Evolutionary conservation across 2,329 filamentous ascomycete genomes (phyloP), one percentile per base, ranked within the genome.

Genomic region (Colletotrichum sp.): DNA sequence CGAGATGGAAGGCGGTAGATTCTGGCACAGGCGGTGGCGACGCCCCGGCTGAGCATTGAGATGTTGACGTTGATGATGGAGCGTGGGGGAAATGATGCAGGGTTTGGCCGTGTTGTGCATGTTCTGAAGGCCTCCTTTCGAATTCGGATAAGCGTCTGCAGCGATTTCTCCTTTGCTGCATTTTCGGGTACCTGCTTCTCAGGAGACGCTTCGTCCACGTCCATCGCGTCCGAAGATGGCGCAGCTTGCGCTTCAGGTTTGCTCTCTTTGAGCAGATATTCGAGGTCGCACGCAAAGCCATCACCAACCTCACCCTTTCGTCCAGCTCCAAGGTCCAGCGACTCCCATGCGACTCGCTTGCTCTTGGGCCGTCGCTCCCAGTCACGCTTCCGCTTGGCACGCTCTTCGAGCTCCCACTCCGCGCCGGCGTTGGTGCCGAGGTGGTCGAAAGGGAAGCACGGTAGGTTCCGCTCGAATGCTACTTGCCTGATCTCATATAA

Each of bases 361-460:
- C 95, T 94, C 83, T 95, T 97, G 0, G 97, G 96, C 64, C 92
- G 91, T 68, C 90, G 90, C 67, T 93, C 91, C 96, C 96, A 98
- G 30, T 91, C 89, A 28, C 86, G 85, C 79, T 91, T 90, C 71
- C 92, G 87, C 78, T 85, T 88, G 62, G 86, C 84, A 14, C 92
- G 90, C 82, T 96, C 90, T 43, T 91, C 89, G 38, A 92, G 81
- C 82, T 97, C 94, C 95, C 96, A 98, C 18, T 88, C 86, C 82
- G 91, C 92, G 2, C 97, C 97, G 3, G 96, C 94, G 72, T 90
- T 89, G 0, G 96, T 98, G 6, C 93, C 95, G 0, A 95, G 92
- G 77, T 91, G 95, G 82, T 99, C 97, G 4, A 91, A 94, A 0
- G 97, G 97, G 81, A 98, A 99, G 91, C 94, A 97, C 2, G 95